A percentile compares a stretch with the other conserved stretches of the same genome.
Conservation (phyloP, 192 early-diverging fungal genomes). For the Coemansia sp. region DNA sequence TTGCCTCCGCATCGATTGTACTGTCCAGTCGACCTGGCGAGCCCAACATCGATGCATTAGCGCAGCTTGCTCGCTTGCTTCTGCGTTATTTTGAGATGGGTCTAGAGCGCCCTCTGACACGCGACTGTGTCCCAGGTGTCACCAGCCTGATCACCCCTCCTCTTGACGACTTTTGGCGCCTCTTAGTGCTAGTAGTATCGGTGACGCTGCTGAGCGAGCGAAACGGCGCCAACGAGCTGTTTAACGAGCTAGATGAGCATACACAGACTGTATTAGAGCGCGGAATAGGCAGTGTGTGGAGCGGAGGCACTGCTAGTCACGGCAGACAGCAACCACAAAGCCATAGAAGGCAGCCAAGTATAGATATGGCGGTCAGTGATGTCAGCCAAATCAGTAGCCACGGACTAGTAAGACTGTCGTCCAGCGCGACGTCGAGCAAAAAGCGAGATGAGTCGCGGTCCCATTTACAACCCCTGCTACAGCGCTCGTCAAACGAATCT, state of each 20-base stretch:
- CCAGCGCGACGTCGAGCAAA: slow-evolving; percentile 3
- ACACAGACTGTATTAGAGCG: slow-evolving; percentile 21
- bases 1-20: slow-evolving; percentile 51
- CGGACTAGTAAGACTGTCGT: slow-evolving; percentile 12
- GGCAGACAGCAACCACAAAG: slow-evolving; percentile 2
- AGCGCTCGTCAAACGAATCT: background rate
- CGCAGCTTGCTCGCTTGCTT: slow-evolving; percentile 50
- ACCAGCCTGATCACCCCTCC: slow-evolving; percentile 28
- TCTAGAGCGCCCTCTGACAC: slow-evolving; percentile 22
- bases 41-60: slow-evolving; percentile 49
- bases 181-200: slow-evolving; percentile 43
- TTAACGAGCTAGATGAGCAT: slow-evolving; percentile 24
- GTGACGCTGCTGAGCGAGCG: slow-evolving; percentile 46
- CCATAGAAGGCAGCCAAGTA: background rate
- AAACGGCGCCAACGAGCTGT: slow-evolving; percentile 34
- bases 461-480: background rate
- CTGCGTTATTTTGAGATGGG: slow-evolving; percentile 44
- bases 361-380: slow-evolving; percentile 10
- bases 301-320: background rate
- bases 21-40: slow-evolving; percentile 25
- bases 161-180: slow-evolving; percentile 53
- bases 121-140: slow-evolving; percentile 43
- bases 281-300: slow-evolving; percentile 46
- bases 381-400: slow-evolving; percentile 6
- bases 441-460: slow-evolving; percentile 1